phyloP scores from a whole-genome alignment of 352 stramenopile species.

The Phytophthora fragariaefolia region DNA sequence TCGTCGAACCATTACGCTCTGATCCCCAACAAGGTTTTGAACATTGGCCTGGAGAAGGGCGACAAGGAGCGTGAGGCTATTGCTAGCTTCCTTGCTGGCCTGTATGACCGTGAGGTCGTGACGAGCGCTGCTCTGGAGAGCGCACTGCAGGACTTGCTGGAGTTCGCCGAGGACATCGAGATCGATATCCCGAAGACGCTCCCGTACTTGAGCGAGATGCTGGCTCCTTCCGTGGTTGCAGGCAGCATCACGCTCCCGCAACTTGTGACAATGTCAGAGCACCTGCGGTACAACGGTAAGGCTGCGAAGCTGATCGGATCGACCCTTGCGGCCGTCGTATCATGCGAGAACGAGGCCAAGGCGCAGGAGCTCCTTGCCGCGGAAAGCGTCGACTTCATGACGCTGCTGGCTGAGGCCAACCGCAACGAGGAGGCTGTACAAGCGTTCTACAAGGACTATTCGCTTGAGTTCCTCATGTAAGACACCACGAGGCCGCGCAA shows the following conservation, averaged over 20 bases:
- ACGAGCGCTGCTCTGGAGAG: slow-evolving; percentile 43
- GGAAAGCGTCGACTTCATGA: slow-evolving; percentile 47
- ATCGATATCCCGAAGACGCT: slow-evolving; percentile 83
- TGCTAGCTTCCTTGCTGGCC: slow-evolving; percentile 55
- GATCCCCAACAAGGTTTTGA: slow-evolving; percentile 60
- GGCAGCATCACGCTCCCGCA: slow-evolving; percentile 50
- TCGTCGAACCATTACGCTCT: slow-evolving; percentile 52
- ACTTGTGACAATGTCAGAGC: slow-evolving; percentile 53
- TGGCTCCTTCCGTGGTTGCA: slow-evolving; percentile 60
- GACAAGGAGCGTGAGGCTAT: slow-evolving; percentile 66
- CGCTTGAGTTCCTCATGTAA: slow-evolving; percentile 53
- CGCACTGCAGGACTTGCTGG: slow-evolving; percentile 65
- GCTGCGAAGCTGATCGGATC: slow-evolving; percentile 63
- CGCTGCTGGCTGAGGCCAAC: slow-evolving; percentile 50
- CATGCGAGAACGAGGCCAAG: slow-evolving; percentile 47
- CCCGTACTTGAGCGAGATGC: slow-evolving; percentile 74
- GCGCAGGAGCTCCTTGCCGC: slow-evolving; percentile 45
- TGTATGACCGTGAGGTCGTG: slow-evolving; percentile 61
- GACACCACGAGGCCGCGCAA: slow-evolving; percentile 19
- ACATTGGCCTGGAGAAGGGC: slow-evolving; percentile 78
- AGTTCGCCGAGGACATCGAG: slow-evolving; percentile 82
- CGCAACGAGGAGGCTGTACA: slow-evolving; percentile 43
- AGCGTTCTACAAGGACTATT: slow-evolving; percentile 51
- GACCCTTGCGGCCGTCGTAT: slow-evolving; percentile 47
- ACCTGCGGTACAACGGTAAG: slow-evolving; percentile 67